Percentiles rank a stretch among this genome's conserved stretches.
phyloP scores from a whole-genome alignment of 1,284 basidiomycete species.

The Microbotryum silenes-acaulis region DNA sequence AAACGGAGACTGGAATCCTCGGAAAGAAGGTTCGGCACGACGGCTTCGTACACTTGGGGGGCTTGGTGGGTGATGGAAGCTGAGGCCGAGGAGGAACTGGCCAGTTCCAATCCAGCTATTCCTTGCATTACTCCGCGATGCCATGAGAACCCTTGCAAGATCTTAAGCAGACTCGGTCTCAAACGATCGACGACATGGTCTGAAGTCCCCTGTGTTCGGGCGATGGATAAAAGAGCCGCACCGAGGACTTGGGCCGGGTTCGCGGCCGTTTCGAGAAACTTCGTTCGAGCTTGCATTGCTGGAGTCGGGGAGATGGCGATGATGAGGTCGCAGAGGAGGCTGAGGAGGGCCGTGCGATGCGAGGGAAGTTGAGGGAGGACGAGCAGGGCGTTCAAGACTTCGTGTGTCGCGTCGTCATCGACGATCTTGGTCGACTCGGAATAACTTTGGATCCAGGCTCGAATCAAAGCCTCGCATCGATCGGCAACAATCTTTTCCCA shows the following conservation, averaged over 20 bases:
- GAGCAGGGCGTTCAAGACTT: constrained; percentile 28
- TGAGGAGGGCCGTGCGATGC: constrained; percentile 5
- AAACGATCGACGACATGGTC: too few species aligned
- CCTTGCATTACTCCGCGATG: constrained; percentile 31
- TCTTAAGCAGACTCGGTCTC: not conserved
- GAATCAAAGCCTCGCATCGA: constrained; percentile 8
- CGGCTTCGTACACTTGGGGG: constrained; percentile 25
- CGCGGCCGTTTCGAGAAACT: constrained; percentile 18
- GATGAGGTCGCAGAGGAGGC: constrained; percentile 16
- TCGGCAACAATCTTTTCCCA: constrained; percentile 21
- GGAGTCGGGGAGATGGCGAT: constrained; percentile 12
- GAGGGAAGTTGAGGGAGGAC: constrained; percentile 20
- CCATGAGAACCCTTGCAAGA: constrained; percentile 30
- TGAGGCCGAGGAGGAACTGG: constrained; percentile 7
- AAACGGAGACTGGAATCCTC: constrained; percentile 45
- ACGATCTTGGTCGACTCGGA: not conserved
- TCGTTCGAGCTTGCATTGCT: constrained; percentile 13
- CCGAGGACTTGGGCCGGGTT: constrained; percentile 26
- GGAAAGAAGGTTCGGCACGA: constrained; percentile 42
- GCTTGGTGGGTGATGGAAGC: not conserved
- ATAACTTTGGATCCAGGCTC: constrained; percentile 14
- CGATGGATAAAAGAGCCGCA: constrained; percentile 14
- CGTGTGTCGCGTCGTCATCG: constrained; percentile 23
- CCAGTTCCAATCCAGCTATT: constrained; percentile 22
- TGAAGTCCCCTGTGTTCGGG: not conserved